These are phyloP conservation scores for Bidens hawaiensis DNA, from an alignment of 140 eudicot species.

Conservation along the genomic window DNA sequence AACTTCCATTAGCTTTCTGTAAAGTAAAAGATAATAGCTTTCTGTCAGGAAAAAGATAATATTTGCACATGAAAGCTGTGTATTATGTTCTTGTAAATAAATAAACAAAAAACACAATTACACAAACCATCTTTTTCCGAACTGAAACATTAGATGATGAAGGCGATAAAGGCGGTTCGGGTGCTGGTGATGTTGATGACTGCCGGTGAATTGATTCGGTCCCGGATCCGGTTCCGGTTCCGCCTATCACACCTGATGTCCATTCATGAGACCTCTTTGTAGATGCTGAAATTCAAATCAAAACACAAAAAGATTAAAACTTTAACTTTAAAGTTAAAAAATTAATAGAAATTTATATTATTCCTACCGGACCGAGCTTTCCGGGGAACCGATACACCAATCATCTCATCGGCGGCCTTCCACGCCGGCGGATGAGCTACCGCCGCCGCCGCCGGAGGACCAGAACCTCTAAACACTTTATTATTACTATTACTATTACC, in stretches of 20 bases:
- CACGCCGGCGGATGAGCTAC: slow-evolving; percentile 68
- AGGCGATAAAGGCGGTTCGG: slow-evolving; percentile 71
- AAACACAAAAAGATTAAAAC: neutral
- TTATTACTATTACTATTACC: no score
- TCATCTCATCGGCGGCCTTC: slow-evolving; percentile 89
- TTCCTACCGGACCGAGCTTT: slow-evolving; percentile 88
- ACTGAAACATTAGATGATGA: slow-evolving; percentile 68
- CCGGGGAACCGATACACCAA: slow-evolving; percentile 82
- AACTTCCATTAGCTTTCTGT: slow-evolving; percentile 64
- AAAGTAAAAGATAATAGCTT: no score
- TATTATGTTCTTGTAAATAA: no score
- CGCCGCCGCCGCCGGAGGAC: slow-evolving; percentile 31
- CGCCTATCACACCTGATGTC: slow-evolving; percentile 48
- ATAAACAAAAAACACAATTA: no score
- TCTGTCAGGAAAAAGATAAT: no score
- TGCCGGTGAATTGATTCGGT: slow-evolving; percentile 64
- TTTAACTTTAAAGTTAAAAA: no score
- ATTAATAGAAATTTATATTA: neutral
- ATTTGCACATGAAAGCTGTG: neutral
- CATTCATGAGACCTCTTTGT: slow-evolving; percentile 87
- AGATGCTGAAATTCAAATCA: slow-evolving; percentile 55
- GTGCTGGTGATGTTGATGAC: no score
- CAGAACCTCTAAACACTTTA: slow-evolving; percentile 45
- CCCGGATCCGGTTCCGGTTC: no score
- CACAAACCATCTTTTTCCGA: slow-evolving; percentile 76